A percentile compares a stretch with the other conserved stretches of the same genome.
These are phyloP conservation scores for Trichoderma virens DNA, from an alignment of 495 filamentous ascomycete genomes.

Conservation along the genomic window DNA sequence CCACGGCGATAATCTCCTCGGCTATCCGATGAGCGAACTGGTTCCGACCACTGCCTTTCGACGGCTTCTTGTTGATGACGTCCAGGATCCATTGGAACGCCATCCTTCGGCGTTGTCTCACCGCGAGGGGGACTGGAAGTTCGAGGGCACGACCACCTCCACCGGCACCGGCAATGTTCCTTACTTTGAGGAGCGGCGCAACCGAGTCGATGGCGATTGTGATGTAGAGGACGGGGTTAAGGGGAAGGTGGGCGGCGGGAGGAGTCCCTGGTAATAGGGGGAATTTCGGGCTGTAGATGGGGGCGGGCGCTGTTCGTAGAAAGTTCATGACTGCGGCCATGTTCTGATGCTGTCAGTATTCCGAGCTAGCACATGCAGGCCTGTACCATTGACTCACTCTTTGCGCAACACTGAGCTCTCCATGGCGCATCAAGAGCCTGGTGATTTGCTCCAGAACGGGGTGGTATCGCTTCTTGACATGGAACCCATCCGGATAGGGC, in stretches of 20 bases:
- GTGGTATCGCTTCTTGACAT: slow-evolving; percentile 73
- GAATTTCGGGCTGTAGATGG: slow-evolving; percentile 55
- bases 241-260: slow-evolving; percentile 62
- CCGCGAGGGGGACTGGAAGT: slow-evolving; percentile 66
- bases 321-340: slow-evolving; percentile 77
- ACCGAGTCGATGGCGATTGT: slow-evolving; percentile 90
- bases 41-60: slow-evolving; percentile 51
- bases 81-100: slow-evolving; percentile 87
- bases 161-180: slow-evolving; percentile 63
- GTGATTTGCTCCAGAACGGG: slow-evolving; percentile 76
- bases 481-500: slow-evolving; percentile 49
- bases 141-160: slow-evolving; percentile 82
- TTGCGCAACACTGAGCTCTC: slow-evolving; percentile 75
- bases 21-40: slow-evolving; percentile 72
- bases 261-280: slow-evolving; percentile 69
- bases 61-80: slow-evolving; percentile 62
- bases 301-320: slow-evolving; percentile 77
- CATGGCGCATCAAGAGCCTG: slow-evolving; percentile 81
- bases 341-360: slow-evolving; percentile 46
- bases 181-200: slow-evolving; percentile 78
- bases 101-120: slow-evolving; percentile 64
- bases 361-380: not conserved
- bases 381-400: slow-evolving; percentile 49
- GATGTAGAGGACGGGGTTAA: slow-evolving; percentile 71
- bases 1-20: slow-evolving; percentile 77